Conservation (phyloP, 106 monocot species). For the Dioscorea zingiberensis region DNA sequence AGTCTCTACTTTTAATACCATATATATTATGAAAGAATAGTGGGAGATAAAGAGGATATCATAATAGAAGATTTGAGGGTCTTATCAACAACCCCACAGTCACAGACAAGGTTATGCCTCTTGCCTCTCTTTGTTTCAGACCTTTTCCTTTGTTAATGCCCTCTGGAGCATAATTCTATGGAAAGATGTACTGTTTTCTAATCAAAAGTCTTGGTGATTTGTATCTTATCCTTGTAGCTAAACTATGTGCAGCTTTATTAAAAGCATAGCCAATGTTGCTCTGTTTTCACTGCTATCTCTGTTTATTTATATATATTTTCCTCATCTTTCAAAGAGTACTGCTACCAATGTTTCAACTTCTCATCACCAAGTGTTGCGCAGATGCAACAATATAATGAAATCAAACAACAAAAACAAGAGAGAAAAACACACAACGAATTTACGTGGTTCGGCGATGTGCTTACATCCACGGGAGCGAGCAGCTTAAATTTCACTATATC, state of each 20-base stretch:
- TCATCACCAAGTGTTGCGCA: too few relatives aligned
- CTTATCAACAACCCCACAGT: background rate
- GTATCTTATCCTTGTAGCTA: too few relatives aligned
- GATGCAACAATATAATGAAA: too few relatives aligned
- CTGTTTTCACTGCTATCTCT: too few relatives aligned
- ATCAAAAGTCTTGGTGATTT: background rate
- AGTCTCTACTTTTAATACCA: background rate
- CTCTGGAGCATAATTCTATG: background rate
- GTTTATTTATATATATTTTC: too few relatives aligned
- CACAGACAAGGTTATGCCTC: background rate
- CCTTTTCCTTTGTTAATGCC: background rate
- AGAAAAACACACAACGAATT: too few relatives aligned
- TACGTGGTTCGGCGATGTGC: too few relatives aligned
- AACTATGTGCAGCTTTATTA: background rate
- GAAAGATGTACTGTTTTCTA: background rate
- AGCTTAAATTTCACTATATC: too few relatives aligned
- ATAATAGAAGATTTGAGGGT: background rate
- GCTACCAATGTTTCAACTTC: too few relatives aligned
- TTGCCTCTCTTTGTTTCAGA: background rate
- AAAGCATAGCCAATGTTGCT: background rate
- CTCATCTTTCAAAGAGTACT: too few relatives aligned
- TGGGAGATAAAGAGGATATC: background rate
- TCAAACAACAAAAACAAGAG: too few relatives aligned
- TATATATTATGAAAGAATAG: background rate
- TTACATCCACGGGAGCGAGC: too few relatives aligned